phyloP scores from a whole-genome alignment of 1,139 yeast genomes.

The Suhomyces yuchorum region DNA sequence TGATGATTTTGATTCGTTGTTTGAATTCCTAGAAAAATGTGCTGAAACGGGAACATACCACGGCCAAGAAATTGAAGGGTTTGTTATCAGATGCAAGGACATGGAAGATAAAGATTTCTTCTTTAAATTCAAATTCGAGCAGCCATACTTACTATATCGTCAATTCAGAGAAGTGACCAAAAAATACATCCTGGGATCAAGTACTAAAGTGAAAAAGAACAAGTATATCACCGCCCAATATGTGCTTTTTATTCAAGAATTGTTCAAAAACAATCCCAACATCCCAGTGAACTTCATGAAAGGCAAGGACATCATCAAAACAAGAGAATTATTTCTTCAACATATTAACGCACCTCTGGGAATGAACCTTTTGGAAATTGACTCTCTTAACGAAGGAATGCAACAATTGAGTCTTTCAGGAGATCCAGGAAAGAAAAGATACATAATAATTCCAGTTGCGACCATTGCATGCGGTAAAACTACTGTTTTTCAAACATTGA shows the following conservation, averaged over 20 bases:
- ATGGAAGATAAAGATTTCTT: slow-evolving; percentile 54
- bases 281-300: slow-evolving; percentile 47
- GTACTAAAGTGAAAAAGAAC: slow-evolving; percentile 49
- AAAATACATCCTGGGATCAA: slow-evolving; percentile 50
- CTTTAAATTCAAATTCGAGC: slow-evolving; percentile 93
- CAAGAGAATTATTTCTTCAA: slow-evolving; percentile 62
- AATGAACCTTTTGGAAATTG: slow-evolving; percentile 30
- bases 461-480: slow-evolving; percentile 97
- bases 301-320: slow-evolving; percentile 74
- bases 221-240: slow-evolving; percentile 65
- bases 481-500: slow-evolving; percentile 67
- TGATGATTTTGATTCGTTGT: slow-evolving; percentile 42
- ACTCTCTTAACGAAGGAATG: slow-evolving; percentile 16
- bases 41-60: slow-evolving; percentile 72
- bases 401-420: slow-evolving; percentile 6
- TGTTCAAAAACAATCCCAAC: slow-evolving; percentile 49
- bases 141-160: slow-evolving; percentile 89
- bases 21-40: slow-evolving; percentile 55
- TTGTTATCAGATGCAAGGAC: slow-evolving; percentile 69
- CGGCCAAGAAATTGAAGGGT: slow-evolving; percentile 83
- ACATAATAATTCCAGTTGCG: slow-evolving; percentile 77
- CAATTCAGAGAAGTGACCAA: slow-evolving; percentile 88
- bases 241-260: slow-evolving; percentile 61
- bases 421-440: slow-evolving; percentile 33
- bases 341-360: slow-evolving; percentile 37